Conservation (phyloP, 2,329 filamentous ascomycete genomes). For the Fusarium temperatum region DNA sequence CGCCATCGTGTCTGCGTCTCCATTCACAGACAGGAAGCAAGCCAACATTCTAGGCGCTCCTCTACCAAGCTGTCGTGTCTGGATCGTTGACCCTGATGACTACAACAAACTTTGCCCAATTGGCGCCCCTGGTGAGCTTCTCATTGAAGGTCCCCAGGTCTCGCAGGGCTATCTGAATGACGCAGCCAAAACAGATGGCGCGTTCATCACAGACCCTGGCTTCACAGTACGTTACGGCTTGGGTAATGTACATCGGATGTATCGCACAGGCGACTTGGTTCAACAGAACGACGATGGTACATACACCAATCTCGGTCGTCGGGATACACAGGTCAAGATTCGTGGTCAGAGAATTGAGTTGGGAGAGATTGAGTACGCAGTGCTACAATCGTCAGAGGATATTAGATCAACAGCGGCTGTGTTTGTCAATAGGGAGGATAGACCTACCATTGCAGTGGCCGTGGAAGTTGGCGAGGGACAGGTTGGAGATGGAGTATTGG, state of each 20-base stretch:
- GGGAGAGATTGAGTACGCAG: constrained; percentile 2
- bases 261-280: background rate
- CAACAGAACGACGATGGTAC: background rate
- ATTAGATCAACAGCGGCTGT: background rate
- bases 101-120: background rate
- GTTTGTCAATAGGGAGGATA: background rate
- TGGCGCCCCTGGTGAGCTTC: background rate
- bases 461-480: background rate
- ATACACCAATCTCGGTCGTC: background rate
- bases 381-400: background rate
- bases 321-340: background rate
- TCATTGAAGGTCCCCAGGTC: background rate
- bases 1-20: background rate
- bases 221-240: background rate
- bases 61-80: background rate
- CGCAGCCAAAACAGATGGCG: background rate
- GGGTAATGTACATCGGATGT: background rate
- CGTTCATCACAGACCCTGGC: background rate
- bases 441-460: background rate
- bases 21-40: background rate
- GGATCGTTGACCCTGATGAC: background rate
- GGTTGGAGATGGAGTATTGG: background rate
- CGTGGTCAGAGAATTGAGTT: background rate
- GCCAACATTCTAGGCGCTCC: background rate
- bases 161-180: background rate